phyloP scores from a whole-genome alignment of 2,329 filamentous ascomycete genomes.

The Neopestalotiopsis rosae region DNA sequence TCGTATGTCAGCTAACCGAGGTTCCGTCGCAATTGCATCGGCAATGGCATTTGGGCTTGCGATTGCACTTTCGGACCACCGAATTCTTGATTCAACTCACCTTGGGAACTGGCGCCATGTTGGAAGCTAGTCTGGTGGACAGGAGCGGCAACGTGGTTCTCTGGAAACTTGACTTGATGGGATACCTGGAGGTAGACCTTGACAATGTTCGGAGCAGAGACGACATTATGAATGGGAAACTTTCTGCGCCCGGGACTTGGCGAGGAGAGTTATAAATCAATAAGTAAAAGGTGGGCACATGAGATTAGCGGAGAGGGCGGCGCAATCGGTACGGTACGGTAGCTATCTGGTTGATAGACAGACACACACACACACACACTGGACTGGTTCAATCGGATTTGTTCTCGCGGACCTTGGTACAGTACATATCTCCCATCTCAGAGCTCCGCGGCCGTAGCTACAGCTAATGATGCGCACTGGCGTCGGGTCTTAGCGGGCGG shows the following conservation, averaged over 20 bases:
- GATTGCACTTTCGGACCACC: background rate
- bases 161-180: constrained; percentile 34
- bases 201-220: constrained; percentile 32
- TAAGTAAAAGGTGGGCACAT: constrained; percentile 11
- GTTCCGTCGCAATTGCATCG: background rate
- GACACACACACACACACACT: background rate
- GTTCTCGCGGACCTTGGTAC: background rate
- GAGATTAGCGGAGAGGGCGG: constrained; percentile 14
- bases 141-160: constrained; percentile 35
- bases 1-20: constrained; percentile 12
- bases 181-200: constrained; percentile 29
- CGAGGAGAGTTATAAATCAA: constrained; percentile 4
- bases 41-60: background rate
- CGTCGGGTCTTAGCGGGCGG: background rate
- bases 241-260: background rate
- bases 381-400: background rate
- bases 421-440: background rate
- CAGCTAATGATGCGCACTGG: background rate
- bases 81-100: constrained; percentile 16
- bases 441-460: background rate
- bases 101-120: constrained; percentile 28
- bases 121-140: constrained; percentile 34
- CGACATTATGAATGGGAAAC: constrained; percentile 31
- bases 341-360: background rate
- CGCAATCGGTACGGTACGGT: too few species aligned